Evolutionary conservation across 2,329 filamentous ascomycete genomes (phyloP), one percentile per base, ranked within the genome.

Genomic region (Talaromyces sp.): DNA sequence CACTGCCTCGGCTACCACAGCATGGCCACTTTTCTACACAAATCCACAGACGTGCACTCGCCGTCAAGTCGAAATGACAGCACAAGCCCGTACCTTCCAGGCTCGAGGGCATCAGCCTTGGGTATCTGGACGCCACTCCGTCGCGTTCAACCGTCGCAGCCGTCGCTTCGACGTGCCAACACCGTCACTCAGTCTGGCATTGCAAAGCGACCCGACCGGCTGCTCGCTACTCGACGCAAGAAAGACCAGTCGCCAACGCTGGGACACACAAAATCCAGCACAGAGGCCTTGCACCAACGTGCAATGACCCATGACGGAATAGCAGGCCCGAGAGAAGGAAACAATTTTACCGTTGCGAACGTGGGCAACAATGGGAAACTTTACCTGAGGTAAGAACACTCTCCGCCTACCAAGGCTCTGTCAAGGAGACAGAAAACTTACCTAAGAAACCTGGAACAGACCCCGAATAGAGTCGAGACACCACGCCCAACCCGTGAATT

Each of bases 301-400:
- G 77, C 80, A n/a, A 81, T 84, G 11, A 49, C 47, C 8, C 57
- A 57, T 30, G 88, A 91, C 69, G 83, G 83, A 62, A 77, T 81
- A 61, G 84, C 86, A 54, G 85, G 81, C 59, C 83, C 84, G 36
- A 82, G 87, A 63, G 85, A 88, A 71, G 88, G 86, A 55, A 84
- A 88, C 59, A 87, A 91, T 69, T 93, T 93, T 72, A 87, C 89
- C 2, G 90, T 93, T 59, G 86, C 88, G 57, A 93, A 92, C 73
- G 90, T 93, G 63, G 90, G 90, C 27, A 90, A 92, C 72, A 92
- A 92, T 75, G 90, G 90, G 44, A 87, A 88, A 72, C 91, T 93
- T 74, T 93, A 92, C 75, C 73, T 93, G 67, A 90, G 89, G 89
- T 93, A 85, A 22, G 49, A 58, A 2, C 49, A 53, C 13, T 30